These are phyloP conservation scores for Ceriops tagal DNA, from an alignment of 345 rosid species.

Conservation along the genomic window DNA sequence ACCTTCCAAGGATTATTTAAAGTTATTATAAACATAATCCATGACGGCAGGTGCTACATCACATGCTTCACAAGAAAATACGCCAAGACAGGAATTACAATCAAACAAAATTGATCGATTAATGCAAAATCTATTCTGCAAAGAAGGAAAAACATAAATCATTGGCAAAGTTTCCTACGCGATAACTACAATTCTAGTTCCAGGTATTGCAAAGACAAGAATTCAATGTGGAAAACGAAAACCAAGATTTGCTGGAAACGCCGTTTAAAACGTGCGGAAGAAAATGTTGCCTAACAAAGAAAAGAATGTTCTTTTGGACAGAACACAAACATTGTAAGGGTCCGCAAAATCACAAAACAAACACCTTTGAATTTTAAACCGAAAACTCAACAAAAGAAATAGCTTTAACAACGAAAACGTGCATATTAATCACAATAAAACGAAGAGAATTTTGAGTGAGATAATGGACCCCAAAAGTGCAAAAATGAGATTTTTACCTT, in stretches of 20 bases:
- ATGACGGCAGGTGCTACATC: not conserved
- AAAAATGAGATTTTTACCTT: slow-evolving; percentile 16
- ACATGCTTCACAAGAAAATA: not conserved
- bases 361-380: slow-evolving; percentile 5
- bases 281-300: not conserved
- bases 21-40: not conserved
- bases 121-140: not conserved
- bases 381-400: not conserved
- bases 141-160: not conserved
- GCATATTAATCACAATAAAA: not conserved
- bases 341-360: slow-evolving; percentile 1
- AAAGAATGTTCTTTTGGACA: not conserved
- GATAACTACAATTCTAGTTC: not conserved
- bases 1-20: not conserved
- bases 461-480: not conserved
- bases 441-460: not conserved
- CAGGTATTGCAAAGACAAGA: not conserved
- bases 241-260: too few relatives aligned
- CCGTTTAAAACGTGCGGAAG: too few relatives aligned
- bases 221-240: not conserved
- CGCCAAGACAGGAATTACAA: not conserved
- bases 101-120: not conserved
- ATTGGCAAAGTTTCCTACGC: not conserved
- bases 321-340: not conserved
- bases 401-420: not conserved